Evolutionary conservation across 2,329 filamentous ascomycete genomes (phyloP), one percentile per base, ranked within the genome.

Genomic region (Hypoxylon sp.): DNA sequence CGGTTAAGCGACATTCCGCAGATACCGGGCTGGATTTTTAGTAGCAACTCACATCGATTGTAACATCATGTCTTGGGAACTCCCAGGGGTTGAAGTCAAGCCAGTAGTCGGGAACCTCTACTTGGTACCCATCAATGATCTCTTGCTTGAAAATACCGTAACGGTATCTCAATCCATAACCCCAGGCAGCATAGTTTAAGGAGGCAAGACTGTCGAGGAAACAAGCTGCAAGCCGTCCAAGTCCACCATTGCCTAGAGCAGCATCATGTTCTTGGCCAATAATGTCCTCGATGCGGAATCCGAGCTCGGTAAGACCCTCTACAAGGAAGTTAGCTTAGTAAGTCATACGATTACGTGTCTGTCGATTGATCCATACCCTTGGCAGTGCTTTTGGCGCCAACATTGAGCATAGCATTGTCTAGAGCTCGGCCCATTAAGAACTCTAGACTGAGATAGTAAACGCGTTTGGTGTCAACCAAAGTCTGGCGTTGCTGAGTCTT

Each of bases 121-220:
- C 94, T 80, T 99, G 96, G 78, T 97, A 99, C 62, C 96, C 96
- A 75, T 98, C 92, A 65, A 97, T 90, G 74, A 99, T 98, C 83
- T 98, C 96, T 83, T 99, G 96, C 84, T 98, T 98, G 89, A 99
- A 99, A 78, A 99, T 99, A 77, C 92, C 92, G 78, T 98, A 98
- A 78, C 94, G 87, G 83, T 99, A 99, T 75, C 96, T 89, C 72
- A 99, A 83, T 59, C 95, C 96, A 75, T 99, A 99, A 34, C 96
- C 96, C 96, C 96, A 99, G 19, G 96, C 96, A 8, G 96, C 93
- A 78, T 91, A 97, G 83, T 97, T 96, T 74, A 99, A 86, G 9
- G 94, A 95, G 23, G 96, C 96, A 76, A 99, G 83, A 74, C 94
- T 97, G 83, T 99, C 96, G 69, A 99, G 88, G 85, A 98, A 97